Evolutionary conservation across 192 early-diverging fungal genomes (phyloP).

Genomic region (Umbelopsis isabellina): DNA sequence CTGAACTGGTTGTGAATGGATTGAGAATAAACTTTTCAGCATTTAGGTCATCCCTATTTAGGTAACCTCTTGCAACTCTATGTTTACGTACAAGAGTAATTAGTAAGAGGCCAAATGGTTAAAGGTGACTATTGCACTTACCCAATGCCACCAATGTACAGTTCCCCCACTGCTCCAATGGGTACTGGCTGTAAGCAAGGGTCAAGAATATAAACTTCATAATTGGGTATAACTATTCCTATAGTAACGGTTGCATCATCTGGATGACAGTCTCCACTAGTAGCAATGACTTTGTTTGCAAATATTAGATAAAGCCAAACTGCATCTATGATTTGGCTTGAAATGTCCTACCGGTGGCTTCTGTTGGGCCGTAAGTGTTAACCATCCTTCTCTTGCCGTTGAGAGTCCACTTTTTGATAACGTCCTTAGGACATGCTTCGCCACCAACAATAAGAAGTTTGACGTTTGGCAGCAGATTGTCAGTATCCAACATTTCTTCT

Average conservation of each 20-base stretch:
- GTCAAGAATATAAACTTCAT: conserved; percentile 37
- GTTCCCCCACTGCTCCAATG: conserved; percentile 40
- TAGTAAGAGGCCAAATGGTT: no score
- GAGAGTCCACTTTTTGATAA: conserved; percentile 13
- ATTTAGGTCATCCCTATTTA: conserved; percentile 34
- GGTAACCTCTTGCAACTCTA: no score
- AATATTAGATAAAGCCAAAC: not conserved
- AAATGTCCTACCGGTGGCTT: conserved; percentile 17
- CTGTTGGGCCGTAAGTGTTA: conserved; percentile 35
- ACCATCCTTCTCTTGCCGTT: conserved; percentile 14
- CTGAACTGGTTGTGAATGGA: conserved; percentile 30
- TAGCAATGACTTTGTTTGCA: conserved; percentile 10
- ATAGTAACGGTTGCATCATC: conserved; percentile 23
- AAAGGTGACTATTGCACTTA: not conserved
- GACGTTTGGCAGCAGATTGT: not conserved
- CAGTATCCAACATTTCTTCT: not conserved
- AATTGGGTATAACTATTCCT: conserved; percentile 24
- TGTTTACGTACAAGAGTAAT: no score
- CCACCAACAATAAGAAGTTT: conserved; percentile 3
- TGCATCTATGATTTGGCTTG: not conserved
- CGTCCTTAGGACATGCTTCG: conserved; percentile 1
- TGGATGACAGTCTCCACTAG: conserved; percentile 8
- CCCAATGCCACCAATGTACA: conserved; percentile 35
- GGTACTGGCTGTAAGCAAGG: conserved; percentile 24
- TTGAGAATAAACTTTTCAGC: conserved; percentile 39